Percentiles rank a stretch among this genome's conserved stretches.
phyloP scores from a whole-genome alignment of 2,329 filamentous ascomycete species.

The Alternaria viburni region DNA sequence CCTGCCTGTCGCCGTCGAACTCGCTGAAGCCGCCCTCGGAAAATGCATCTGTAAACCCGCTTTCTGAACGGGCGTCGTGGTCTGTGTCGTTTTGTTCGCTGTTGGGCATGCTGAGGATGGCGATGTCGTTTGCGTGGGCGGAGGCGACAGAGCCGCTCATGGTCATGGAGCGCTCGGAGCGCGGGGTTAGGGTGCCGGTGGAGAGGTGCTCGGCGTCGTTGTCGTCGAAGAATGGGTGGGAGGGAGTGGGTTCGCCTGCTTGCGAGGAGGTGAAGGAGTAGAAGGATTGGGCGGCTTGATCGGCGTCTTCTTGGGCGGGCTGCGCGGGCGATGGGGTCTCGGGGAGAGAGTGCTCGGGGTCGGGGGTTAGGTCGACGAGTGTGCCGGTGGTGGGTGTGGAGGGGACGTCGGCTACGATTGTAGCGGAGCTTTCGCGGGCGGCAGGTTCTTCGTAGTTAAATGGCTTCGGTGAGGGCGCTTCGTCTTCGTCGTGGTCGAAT shows the following conservation, averaged over 20 bases:
- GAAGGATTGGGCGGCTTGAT: slow-evolving; percentile 44
- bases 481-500: slow-evolving; percentile 49
- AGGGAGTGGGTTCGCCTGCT: background rate
- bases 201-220: slow-evolving; percentile 32
- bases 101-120: slow-evolving; percentile 38
- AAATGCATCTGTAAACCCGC: slow-evolving; percentile 47
- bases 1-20: slow-evolving; percentile 22
- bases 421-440: slow-evolving; percentile 40
- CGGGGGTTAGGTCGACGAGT: slow-evolving; percentile 44
- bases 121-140: slow-evolving; percentile 41
- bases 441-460: slow-evolving; percentile 32
- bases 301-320: slow-evolving; percentile 13
- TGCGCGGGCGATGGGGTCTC: slow-evolving; percentile 23
- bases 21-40: slow-evolving; percentile 44
- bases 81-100: slow-evolving; percentile 37
- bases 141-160: slow-evolving; percentile 37
- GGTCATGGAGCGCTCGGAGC: slow-evolving; percentile 40
- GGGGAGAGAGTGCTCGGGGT: slow-evolving; percentile 22
- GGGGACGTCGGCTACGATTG: slow-evolving; percentile 25
- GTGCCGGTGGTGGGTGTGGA: slow-evolving; percentile 16
- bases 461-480: slow-evolving; percentile 36
- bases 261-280: slow-evolving; percentile 43
- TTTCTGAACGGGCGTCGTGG: slow-evolving; percentile 44
- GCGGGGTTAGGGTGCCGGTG: slow-evolving; percentile 48
- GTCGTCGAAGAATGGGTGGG: slow-evolving; percentile 15